Evolutionary conservation across 1,139 yeast species (phyloP).

Genomic region (Yamadazyma mexicana): DNA sequence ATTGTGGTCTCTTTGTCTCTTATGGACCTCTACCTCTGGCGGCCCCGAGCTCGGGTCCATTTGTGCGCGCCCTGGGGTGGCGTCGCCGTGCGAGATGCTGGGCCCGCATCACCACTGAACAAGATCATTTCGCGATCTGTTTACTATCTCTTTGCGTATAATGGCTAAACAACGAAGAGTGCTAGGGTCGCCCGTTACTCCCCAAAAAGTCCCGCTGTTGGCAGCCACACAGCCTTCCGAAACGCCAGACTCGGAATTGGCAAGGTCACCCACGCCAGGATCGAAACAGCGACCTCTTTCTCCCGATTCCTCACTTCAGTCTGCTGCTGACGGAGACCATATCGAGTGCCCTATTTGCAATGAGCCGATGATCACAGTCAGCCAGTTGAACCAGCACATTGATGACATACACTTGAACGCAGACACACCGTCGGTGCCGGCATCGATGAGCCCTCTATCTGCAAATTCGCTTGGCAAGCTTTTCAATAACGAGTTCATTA

Average conservation of each 20-base stretch:
- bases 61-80: no score
- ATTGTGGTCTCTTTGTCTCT: no score
- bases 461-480: constrained; percentile 12
- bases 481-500: constrained; percentile 20
- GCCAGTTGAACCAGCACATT: constrained; percentile 66
- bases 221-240: no score
- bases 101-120: no score
- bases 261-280: not conserved
- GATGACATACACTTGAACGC: constrained; percentile 58
- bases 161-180: constrained; percentile 4
- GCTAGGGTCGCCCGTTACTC: constrained; percentile 8
- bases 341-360: constrained; percentile 68
- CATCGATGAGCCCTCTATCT: constrained; percentile 1
- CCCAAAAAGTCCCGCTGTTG: not conserved
- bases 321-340: not conserved
- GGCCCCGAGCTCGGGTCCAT: no score
- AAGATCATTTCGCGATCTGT: not conserved
- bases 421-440: constrained; percentile 14
- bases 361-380: constrained; percentile 56
- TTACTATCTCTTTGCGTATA: not conserved
- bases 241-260: not conserved
- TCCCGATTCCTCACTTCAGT: not conserved
- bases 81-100: no score
- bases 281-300: not conserved
- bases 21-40: no score